Percentiles rank a stretch among this genome's conserved stretches.
phyloP scores from a whole-genome alignment of 73 alveolate species.

The Uronychia binucleata region DNA sequence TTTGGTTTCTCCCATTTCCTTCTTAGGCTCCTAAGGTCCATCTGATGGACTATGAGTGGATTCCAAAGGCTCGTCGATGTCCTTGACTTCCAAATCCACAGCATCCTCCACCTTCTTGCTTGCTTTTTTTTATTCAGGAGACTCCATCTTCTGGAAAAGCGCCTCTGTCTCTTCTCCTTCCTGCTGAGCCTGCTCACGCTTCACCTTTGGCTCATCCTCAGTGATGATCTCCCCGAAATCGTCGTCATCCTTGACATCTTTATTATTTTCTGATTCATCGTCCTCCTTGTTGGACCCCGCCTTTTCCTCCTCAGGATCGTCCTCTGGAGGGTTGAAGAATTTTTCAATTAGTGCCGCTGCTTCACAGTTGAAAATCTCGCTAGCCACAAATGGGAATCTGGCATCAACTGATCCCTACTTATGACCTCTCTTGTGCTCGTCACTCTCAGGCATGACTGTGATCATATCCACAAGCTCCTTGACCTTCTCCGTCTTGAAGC shows the following conservation, averaged over 20 bases:
- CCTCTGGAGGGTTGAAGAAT: constrained; percentile 59
- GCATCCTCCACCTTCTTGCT: neutral
- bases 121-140: too few relatives aligned
- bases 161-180: neutral
- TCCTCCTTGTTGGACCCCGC: neutral
- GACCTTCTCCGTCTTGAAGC: constrained; percentile 50
- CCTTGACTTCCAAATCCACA: neutral
- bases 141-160: neutral
- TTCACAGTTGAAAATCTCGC: constrained; percentile 66
- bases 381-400: constrained; percentile 63
- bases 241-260: neutral
- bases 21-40: neutral
- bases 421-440: constrained; percentile 63
- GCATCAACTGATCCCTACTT: too few relatives aligned
- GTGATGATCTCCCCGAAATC: neutral
- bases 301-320: neutral
- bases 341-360: constrained; percentile 45
- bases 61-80: neutral
- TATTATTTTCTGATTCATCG: neutral
- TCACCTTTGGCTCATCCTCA: neutral
- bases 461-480: constrained; percentile 45
- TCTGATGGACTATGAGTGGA: neutral
- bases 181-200: neutral
- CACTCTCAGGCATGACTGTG: constrained; percentile 60
- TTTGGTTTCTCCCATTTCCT: too few relatives aligned